Base-by-base conservation (phyloP, 1,139 yeast species). In the Yamadazyma triangularis region DNA sequence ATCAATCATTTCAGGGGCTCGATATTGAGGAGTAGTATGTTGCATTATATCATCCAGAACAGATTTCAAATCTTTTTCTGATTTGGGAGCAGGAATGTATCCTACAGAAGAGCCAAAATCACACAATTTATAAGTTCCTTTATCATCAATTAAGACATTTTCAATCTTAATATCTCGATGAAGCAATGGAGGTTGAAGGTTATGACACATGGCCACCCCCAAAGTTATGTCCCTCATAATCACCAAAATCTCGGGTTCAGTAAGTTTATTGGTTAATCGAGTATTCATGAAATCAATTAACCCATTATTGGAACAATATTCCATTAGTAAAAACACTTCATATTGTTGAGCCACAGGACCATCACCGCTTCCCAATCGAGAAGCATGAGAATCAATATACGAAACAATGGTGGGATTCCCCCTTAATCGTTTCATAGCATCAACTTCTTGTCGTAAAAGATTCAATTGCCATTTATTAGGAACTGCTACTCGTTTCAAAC, bases 1-100 rank as follows among this genome's bases (percentile, higher is more conserved):
- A 57, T 91, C 97, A 32, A 93, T 73, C 98, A 91, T 91, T 56
- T 91, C 98, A 1, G 98, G 98, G 1, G 95, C 73, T 43, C 98
- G 70, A 57, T 91, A 91, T 56, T 91, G 98, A n/a, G 96, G 95
- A 2, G 98, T 91, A 0, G 98, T 91, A 55, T 91, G 93, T 40
- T 81, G 80, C 65, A 85, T 77, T 35, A 91, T 76, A 50, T 91
- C 96, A 43, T 85, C 86, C 41, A 84, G 85, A 27, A 89, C 58
- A 11, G 72, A 60, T 32, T 79, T 79, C 45, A 80, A 67, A 48
- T 84, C 95, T 36, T 75, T 77, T 7, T 77, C 69, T 38, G 70
- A 74, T 35, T 70, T 61, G 2, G 95, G 93, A 1, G 88, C 83
- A 36, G 77, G 61, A 42, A 75, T 60, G 36, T 77, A 79, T 12